Conservation (phyloP, 2,329 filamentous ascomycete species). For the Chalara sp. region DNA sequence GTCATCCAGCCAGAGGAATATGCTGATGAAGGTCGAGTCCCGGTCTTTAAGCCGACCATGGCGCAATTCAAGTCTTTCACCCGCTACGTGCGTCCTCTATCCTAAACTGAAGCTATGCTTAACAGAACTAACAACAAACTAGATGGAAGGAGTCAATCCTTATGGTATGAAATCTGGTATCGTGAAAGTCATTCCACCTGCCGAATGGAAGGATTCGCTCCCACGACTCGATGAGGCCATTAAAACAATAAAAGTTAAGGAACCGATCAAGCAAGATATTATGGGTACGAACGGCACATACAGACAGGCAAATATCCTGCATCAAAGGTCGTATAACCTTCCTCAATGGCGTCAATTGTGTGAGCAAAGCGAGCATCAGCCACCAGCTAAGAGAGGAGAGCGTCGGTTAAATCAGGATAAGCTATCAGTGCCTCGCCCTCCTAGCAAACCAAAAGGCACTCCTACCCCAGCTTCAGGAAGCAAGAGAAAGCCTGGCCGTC, state of each 20-base stretch:
- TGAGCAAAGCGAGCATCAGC: slow-evolving; percentile 92
- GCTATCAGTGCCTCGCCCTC: slow-evolving; percentile 21
- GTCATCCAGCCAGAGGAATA: slow-evolving; percentile 82
- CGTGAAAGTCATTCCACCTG: slow-evolving; percentile 87
- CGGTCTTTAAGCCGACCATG: slow-evolving; percentile 94
- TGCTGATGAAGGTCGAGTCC: slow-evolving; percentile 73
- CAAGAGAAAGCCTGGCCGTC: slow-evolving; percentile 16
- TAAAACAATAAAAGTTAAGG: slow-evolving; percentile 88
- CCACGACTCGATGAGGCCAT: slow-evolving; percentile 76
- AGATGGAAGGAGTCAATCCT: slow-evolving; percentile 75
- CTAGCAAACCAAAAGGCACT: slow-evolving; percentile 24
- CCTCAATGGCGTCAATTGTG: slow-evolving; percentile 93
- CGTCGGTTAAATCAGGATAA: slow-evolving; percentile 47
- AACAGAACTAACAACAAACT: slow-evolving; percentile 12
- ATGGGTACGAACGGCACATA: slow-evolving; percentile 93
- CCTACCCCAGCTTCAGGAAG: slow-evolving; percentile 9
- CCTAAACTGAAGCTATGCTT: background rate
- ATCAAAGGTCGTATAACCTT: slow-evolving; percentile 91
- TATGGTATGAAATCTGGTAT: slow-evolving; percentile 98
- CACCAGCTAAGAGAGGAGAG: slow-evolving; percentile 83
- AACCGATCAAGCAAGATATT: slow-evolving; percentile 97
- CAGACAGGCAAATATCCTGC: slow-evolving; percentile 93
- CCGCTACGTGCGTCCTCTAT: slow-evolving; percentile 62
- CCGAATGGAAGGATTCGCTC: slow-evolving; percentile 83
- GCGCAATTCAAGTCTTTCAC: slow-evolving; percentile 91